phyloP scores from a whole-genome alignment of 129 eudicot species.

The Flaveria robusta region DNA sequence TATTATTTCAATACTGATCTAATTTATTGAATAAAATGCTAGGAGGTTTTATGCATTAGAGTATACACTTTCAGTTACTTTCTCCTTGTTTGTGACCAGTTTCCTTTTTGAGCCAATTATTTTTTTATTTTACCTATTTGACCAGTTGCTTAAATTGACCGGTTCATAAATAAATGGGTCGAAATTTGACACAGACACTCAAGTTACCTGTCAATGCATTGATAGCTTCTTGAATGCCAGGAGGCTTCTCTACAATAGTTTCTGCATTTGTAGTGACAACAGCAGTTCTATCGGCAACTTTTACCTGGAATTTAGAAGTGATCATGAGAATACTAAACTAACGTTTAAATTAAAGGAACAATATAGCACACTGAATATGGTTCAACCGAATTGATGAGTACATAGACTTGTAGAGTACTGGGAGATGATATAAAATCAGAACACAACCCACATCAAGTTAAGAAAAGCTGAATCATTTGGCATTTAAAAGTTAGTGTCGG shows the following conservation, averaged over 20 bases:
- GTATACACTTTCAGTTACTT: not conserved
- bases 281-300: conserved; percentile 76
- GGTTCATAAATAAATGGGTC: not conserved
- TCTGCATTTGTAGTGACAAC: conserved; percentile 80
- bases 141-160: not conserved
- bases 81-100: not conserved
- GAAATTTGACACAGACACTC: not conserved
- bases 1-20: not conserved
- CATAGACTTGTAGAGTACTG: not conserved
- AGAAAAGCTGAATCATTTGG: not conserved
- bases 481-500: not conserved
- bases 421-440: conserved; percentile 2
- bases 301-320: conserved; percentile 51
- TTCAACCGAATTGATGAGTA: not conserved
- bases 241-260: conserved; percentile 71
- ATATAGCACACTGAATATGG: not conserved
- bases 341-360: conserved; percentile 9
- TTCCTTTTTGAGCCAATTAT: conserved; percentile 8
- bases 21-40: not conserved
- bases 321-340: conserved; percentile 4
- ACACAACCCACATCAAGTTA: not conserved
- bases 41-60: not conserved
- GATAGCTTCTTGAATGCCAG: conserved; percentile 88
- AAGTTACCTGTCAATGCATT: conserved; percentile 57
- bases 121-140: not conserved